phyloP scores from a whole-genome alignment of 805 yeast species.

The Candida ficus region DNA sequence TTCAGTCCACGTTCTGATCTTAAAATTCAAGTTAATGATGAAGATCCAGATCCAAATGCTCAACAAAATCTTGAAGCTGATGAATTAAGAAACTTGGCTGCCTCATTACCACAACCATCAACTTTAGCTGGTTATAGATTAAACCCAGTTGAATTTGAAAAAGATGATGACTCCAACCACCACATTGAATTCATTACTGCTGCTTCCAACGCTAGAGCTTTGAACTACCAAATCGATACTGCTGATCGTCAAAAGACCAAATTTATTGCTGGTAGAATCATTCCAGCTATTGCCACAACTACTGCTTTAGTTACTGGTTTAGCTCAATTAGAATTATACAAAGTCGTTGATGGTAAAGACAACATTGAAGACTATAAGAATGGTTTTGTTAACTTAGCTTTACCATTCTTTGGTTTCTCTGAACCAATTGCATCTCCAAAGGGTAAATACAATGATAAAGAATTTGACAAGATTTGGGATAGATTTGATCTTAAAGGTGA shows the following conservation, averaged over 20 bases:
- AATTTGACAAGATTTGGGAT: conserved; percentile 91
- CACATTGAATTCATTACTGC: conserved; percentile 96
- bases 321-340: conserved; percentile 86
- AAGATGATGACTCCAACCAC: conserved; percentile 95
- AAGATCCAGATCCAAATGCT: conserved; percentile 84
- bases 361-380: conserved; percentile 85
- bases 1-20: conserved; percentile 74
- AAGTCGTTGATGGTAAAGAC: conserved; percentile 71
- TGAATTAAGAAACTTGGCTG: conserved; percentile 63
- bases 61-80: conserved; percentile 47
- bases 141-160: conserved; percentile 90
- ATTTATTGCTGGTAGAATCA: conserved; percentile 96
- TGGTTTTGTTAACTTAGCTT: conserved; percentile 86
- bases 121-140: conserved; percentile 84
- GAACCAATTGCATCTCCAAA: conserved; percentile 89
- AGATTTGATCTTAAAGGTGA: conserved; percentile 81
- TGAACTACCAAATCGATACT: conserved; percentile 80
- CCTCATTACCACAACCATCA: conserved; percentile 82
- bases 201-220: conserved; percentile 94
- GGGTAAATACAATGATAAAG: conserved; percentile 72
- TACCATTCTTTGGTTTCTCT: conserved; percentile 94
- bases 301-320: conserved; percentile 97
- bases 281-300: conserved; percentile 98
- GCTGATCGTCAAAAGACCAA: conserved; percentile 90
- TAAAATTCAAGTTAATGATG: conserved; percentile 78